Evolutionary conservation across 306 rosid species (phyloP).

Genomic region (Cucumis sativus): DNA sequence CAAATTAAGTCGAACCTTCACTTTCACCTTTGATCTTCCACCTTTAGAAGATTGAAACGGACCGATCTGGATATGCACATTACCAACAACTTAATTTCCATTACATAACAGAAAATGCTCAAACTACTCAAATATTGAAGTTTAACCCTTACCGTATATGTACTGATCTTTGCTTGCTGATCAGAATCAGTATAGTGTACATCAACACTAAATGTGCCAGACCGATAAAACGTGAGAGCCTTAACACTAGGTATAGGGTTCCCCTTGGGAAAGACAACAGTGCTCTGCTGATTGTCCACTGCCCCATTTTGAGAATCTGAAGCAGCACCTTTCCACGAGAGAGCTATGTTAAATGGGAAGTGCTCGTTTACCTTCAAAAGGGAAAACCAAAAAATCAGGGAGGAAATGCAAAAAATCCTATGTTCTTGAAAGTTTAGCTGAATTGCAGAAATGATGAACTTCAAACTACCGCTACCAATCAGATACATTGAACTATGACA

Average conservation of each 20-base stretch:
- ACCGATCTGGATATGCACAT: constrained; percentile 53
- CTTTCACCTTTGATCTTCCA: constrained; percentile 62
- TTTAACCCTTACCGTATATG: constrained; percentile 48
- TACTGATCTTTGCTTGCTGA: constrained; percentile 56
- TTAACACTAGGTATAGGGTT: constrained; percentile 64
- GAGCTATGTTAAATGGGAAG: constrained; percentile 61
- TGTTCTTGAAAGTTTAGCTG: neutral
- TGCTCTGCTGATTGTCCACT: constrained; percentile 38
- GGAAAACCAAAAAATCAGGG: neutral
- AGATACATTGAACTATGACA: neutral
- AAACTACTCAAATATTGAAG: neutral
- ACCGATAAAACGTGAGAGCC: constrained; percentile 58
- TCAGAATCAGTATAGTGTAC: constrained; percentile 57
- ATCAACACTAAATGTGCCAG: constrained; percentile 66
- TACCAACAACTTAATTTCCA: neutral
- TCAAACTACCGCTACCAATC: neutral
- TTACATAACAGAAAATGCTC: neutral
- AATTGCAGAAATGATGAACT: neutral
- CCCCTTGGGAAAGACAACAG: constrained; percentile 73
- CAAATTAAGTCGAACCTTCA: constrained; percentile 59
- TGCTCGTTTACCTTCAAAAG: constrained; percentile 62
- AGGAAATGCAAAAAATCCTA: neutral
- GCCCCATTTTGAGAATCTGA: constrained; percentile 50
- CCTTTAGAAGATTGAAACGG: constrained; percentile 52
- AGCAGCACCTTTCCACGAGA: constrained; percentile 74